Evolutionary conservation across 2,329 filamentous ascomycete genomes (phyloP).

Genomic region (Ilyonectria sp.): DNA sequence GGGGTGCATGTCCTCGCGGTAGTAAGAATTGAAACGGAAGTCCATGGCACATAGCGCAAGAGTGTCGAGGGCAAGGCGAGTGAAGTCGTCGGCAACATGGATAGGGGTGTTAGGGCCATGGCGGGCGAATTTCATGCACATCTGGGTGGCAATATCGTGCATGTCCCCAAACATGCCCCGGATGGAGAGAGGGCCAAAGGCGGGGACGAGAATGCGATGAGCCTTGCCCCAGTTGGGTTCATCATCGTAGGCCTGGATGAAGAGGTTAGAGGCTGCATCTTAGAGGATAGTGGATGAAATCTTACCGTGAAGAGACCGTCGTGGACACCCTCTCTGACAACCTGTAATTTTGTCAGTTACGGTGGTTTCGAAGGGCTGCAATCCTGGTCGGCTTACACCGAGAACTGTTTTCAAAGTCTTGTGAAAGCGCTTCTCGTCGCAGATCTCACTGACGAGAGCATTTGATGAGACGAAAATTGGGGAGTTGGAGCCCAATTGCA

Average conservation of each 20-base stretch:
- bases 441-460: constrained; percentile 73
- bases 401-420: constrained; percentile 70
- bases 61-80: constrained; percentile 80
- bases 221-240: constrained; percentile 78
- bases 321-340: constrained; percentile 73
- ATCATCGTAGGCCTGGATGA: constrained; percentile 57
- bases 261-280: constrained; percentile 40
- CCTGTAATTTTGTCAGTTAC: constrained; percentile 37
- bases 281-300: background rate
- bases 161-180: constrained; percentile 78
- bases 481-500: constrained; percentile 34
- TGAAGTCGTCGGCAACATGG: constrained; percentile 76
- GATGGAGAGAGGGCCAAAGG: constrained; percentile 79
- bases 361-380: background rate
- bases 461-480: constrained; percentile 66
- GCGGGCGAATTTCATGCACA: constrained; percentile 78
- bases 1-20: constrained; percentile 77
- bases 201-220: constrained; percentile 76
- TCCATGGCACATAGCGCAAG: constrained; percentile 81
- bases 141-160: constrained; percentile 77
- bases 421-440: constrained; percentile 76
- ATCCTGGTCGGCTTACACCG: constrained; percentile 46
- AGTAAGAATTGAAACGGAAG: constrained; percentile 83
- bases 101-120: constrained; percentile 72
- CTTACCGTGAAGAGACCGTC: constrained; percentile 78